Base-by-base conservation (phyloP, 768 basidiomycete genomes). In the Tulasnella calospora region DNA sequence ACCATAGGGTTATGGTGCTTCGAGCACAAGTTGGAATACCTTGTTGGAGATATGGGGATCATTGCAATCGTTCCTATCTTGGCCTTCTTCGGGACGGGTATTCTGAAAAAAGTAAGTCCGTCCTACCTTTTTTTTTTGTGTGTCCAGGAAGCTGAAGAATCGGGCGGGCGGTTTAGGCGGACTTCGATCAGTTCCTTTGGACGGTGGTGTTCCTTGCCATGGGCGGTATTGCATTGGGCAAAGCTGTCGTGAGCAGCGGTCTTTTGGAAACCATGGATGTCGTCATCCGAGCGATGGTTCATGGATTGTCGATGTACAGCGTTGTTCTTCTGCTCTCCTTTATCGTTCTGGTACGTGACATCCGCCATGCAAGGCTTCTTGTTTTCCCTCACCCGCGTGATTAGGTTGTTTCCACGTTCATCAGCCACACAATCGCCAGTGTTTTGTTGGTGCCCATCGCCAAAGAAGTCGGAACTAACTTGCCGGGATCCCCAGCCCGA, bases 361-460 rank as follows among this genome's bases (percentile, higher is more conserved):
- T 21, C 23, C 21, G 13, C 21, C 35, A 71, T 67, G 30, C 3
- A 27, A 79, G 46, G 35, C 46, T 40, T 80, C 84, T 75, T 82
- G 83, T 85, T 79, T 57, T 57, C 23, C 84, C 85, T 72, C 74
- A 83, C 78, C n/a, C 51, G 70, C 35, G 35, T n/a, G n/a, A 41
- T 41, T 74, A 94, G 92, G 84, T 95, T 78, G 88, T 95, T 78
- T 95, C 93, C n/a, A 96, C 95, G 0, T 94, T 95, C 85, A 98
- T 99, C 84, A 96, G 94, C 83, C 98, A 97, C 85, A 96, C 96
- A 17, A 98, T 99, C 82, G 96, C 98, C 2, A 94, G 93, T 77
- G 94, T 99, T 33, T 88, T 99, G 27, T 89, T 99, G n/a, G 96
- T 98, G 23, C 98, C 98, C 35, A 97, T 99, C 79, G 98, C 97